phyloP scores from a whole-genome alignment of 305 asterid genomes.

The Solanum hybrid region DNA sequence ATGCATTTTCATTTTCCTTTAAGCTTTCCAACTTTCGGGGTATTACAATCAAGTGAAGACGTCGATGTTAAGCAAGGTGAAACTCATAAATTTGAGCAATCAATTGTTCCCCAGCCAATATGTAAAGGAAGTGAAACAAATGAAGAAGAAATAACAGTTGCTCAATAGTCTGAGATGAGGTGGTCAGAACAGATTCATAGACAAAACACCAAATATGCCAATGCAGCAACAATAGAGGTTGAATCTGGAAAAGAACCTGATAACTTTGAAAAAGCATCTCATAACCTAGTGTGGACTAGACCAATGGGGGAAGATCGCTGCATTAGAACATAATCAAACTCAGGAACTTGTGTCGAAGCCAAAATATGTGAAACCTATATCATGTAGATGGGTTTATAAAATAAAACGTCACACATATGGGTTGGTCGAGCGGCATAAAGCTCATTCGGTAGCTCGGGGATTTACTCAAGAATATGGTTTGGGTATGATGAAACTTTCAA shows the following conservation, averaged over 20 bases:
- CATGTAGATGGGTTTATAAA: too few species aligned
- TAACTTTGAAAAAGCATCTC: not conserved
- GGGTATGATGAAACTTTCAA: not conserved
- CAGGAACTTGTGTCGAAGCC: not conserved
- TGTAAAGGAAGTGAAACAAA: not conserved
- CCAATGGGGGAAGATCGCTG: not conserved
- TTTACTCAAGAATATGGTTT: not conserved
- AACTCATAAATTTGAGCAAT: not conserved
- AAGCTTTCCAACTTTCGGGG: not conserved
- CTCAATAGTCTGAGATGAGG: not conserved
- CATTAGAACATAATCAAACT: not conserved
- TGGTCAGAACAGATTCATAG: not conserved
- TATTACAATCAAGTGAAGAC: not conserved
- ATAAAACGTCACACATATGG: too few species aligned
- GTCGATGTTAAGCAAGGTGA: not conserved
- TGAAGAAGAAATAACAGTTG: not conserved
- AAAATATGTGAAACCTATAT: too few species aligned
- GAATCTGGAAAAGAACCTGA: too few species aligned
- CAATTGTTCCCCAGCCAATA: not conserved
- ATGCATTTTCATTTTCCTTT: not conserved
- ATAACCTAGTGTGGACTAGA: not conserved
- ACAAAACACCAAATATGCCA: too few species aligned
- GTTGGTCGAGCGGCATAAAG: too few species aligned
- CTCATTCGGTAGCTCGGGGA: too few species aligned
- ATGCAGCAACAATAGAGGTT: not conserved